Percentiles rank a stretch among this genome's conserved stretches.
Evolutionary conservation across 208 protist species (phyloP).

Genomic region (Sergeia podlipaevii): DNA sequence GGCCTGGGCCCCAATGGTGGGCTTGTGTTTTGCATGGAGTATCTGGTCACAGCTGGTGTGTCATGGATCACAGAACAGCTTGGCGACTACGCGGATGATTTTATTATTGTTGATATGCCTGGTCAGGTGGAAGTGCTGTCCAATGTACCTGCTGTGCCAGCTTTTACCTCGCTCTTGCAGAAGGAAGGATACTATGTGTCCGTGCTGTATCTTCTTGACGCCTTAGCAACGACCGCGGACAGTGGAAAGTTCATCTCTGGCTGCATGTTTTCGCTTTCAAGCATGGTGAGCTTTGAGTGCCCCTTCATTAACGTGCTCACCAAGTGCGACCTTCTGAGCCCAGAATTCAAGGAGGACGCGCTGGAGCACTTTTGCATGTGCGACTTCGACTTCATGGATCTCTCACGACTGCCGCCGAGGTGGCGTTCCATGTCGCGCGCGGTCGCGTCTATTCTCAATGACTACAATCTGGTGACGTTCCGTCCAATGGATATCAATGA

Average conservation of each 20-base stretch:
- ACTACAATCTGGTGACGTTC: constrained; percentile 86
- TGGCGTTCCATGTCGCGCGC: constrained; percentile 71
- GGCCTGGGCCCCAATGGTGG: constrained; percentile 98
- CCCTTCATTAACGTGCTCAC: constrained; percentile 90
- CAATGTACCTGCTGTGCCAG: constrained; percentile 90
- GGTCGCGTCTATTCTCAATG: constrained; percentile 56
- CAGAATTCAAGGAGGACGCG: constrained; percentile 57
- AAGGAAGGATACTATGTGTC: constrained; percentile 76
- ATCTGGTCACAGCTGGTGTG: constrained; percentile 90
- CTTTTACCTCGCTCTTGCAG: constrained; percentile 80
- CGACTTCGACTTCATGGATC: constrained; percentile 86
- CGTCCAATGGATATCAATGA: constrained; percentile 78
- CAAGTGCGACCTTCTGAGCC: constrained; percentile 85
- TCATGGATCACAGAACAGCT: constrained; percentile 95
- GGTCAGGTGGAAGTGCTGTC: constrained; percentile 99
- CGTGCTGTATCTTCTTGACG: constrained; percentile 87
- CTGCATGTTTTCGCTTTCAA: constrained; percentile 86
- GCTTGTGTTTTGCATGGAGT: constrained; percentile 99
- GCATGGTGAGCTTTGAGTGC: constrained; percentile 91
- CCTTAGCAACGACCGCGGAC: constrained; percentile 77
- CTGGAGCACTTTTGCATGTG: constrained; percentile 87
- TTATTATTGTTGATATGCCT: constrained; percentile 98
- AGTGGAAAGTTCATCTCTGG: constrained; percentile 89
- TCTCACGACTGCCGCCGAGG: constrained; percentile 47
- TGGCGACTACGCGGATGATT: constrained; percentile 93